Percentiles rank a stretch among this genome's conserved stretches.
Conservation (phyloP, 1,284 basidiomycete genomes). For the Neolentinus lepideus region DNA sequence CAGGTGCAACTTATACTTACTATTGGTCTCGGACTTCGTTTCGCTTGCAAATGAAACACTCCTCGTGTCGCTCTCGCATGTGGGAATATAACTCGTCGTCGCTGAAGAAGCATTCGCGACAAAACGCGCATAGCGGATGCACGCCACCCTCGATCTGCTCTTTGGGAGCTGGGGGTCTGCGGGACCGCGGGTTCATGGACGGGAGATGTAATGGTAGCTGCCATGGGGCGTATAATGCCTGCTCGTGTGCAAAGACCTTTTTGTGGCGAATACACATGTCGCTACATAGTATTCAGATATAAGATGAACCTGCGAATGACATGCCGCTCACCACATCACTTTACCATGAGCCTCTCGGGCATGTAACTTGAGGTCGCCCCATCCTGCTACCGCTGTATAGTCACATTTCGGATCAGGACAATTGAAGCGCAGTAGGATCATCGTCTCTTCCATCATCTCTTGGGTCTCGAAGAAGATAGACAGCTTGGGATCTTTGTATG, state of each 20-base stretch:
- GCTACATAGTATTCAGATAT: slow-evolving; percentile 32
- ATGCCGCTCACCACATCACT: slow-evolving; percentile 68
- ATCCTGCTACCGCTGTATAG: slow-evolving; percentile 71
- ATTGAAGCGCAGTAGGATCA: slow-evolving; percentile 88
- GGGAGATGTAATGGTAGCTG: slow-evolving; percentile 76
- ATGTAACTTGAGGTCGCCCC: slow-evolving; percentile 86
- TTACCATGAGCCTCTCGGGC: slow-evolving; percentile 70
- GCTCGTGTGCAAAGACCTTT: slow-evolving; percentile 96
- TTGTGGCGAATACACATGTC: slow-evolving; percentile 87
- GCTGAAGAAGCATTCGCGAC: slow-evolving; percentile 83
- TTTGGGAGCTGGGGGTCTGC: slow-evolving; percentile 28
- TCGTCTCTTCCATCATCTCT: slow-evolving; percentile 92
- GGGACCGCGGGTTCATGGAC: slow-evolving; percentile 49
- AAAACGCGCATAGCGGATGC: slow-evolving; percentile 89
- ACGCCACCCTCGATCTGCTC: slow-evolving; percentile 62
- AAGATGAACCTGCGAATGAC: background rate
- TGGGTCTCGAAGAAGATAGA: slow-evolving; percentile 84
- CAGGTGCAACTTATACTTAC: slow-evolving; percentile 40
- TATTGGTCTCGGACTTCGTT: slow-evolving; percentile 79
- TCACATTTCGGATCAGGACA: slow-evolving; percentile 80
- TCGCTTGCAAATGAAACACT: slow-evolving; percentile 92
- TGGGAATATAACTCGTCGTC: slow-evolving; percentile 93
- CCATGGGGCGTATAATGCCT: slow-evolving; percentile 73
- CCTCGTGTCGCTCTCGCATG: slow-evolving; percentile 92
- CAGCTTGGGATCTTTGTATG: slow-evolving; percentile 72